Evolutionary conservation across 2,329 filamentous ascomycete genomes (phyloP).

Genomic region (Xylaria arbuscula): DNA sequence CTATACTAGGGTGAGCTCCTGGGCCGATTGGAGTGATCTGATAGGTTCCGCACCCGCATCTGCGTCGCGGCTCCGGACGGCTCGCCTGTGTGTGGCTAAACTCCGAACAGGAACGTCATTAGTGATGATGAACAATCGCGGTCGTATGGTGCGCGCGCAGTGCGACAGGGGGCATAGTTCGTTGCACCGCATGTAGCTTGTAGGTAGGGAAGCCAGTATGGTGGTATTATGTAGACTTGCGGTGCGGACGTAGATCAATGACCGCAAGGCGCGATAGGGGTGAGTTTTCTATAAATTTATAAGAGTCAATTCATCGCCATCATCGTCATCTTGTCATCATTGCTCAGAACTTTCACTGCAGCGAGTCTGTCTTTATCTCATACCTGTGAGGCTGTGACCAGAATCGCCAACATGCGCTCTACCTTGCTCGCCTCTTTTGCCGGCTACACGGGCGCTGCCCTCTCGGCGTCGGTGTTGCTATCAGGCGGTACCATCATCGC

Average conservation of each 20-base stretch:
- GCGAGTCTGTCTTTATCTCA: not conserved
- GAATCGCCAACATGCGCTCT: slow-evolving; percentile 34
- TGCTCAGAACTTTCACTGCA: not conserved
- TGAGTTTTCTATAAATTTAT: not conserved
- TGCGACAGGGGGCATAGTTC: not conserved
- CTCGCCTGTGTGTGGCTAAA: slow-evolving; percentile 24
- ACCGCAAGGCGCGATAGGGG: not conserved
- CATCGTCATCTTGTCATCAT: not conserved
- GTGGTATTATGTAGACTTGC: not conserved
- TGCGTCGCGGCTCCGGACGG: slow-evolving; percentile 32
- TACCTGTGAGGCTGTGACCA: not conserved
- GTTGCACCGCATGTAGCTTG: slow-evolving; percentile 8
- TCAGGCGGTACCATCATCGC: slow-evolving; percentile 49
- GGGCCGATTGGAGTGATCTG: slow-evolving; percentile 9
- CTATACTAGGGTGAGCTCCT: not conserved
- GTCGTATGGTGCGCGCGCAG: not conserved
- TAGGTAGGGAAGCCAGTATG: not conserved
- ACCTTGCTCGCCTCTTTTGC: slow-evolving; percentile 38
- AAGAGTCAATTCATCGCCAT: not conserved
- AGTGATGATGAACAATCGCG: slow-evolving; percentile 33
- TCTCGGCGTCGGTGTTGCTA: slow-evolving; percentile 43
- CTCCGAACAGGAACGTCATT: slow-evolving; percentile 31
- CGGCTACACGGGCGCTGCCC: slow-evolving; percentile 49
- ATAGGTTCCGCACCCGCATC: slow-evolving; percentile 23
- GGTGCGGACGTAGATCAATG: slow-evolving; percentile 24